Evolutionary conservation across 2,329 filamentous ascomycete genomes (phyloP), one percentile per base, ranked within the genome.

Genomic region (Pyrenophora teres): DNA sequence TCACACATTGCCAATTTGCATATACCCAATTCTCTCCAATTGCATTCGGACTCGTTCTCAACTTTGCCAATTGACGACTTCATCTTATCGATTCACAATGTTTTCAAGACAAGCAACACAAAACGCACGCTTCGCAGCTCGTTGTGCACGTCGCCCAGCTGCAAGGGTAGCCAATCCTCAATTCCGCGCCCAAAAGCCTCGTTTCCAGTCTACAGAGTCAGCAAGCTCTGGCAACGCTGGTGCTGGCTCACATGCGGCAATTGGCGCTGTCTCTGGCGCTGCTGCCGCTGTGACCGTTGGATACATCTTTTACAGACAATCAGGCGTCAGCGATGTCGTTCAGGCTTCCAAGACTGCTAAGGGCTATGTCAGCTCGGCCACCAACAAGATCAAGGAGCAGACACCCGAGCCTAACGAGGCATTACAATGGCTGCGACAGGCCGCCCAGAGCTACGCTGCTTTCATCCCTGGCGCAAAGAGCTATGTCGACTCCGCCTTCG

Each of bases 391-490:
- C 5, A 81, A 86, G 58, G 74, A 86, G 48, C 79, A 80, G 39
- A 83, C 87, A 0, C 88, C 88, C 0, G 81, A 84, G 53, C 80
- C 86, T 12, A 87, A 88, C 56, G 81, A 89, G 70, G 87, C 87
- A 1, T 76, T 89, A 33, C 74, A 81, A 54, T 86, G 82, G 76
- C 81, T 92, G 54, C 84, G 85, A 64, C 77, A 84, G 50, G 85
- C 86, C 10, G 83, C 84, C 23, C 84, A 84, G 67, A 84, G 84
- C 19, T 92, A 92, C 65, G 86, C 87, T 2, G 78, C 77, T 2
- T 89, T 87, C 79, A 82, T 92, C 25, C 89, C 89, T 0, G 89
- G 89, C 10, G 88, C 85, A 2, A 81, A 82, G 25, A 74, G 79
- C 40, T 90, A 88, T 62, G 83, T 92, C 40, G 87, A 92, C 65